Evolutionary conservation across 2,329 filamentous ascomycete species (phyloP).

Genomic region (Phaeosphaeria sp.): DNA sequence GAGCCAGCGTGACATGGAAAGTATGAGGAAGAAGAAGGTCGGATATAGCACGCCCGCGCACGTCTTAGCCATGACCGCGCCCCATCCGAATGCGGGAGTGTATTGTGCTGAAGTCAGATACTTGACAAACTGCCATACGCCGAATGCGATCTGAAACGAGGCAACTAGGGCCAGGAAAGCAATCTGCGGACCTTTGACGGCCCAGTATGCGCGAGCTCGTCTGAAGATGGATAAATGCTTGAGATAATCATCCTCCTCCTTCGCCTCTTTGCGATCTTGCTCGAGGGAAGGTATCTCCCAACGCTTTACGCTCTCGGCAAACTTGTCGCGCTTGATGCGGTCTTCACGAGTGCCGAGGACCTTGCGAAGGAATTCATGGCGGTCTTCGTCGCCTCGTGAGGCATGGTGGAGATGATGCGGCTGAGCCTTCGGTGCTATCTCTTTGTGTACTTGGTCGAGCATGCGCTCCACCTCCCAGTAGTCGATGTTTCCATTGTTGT

Average conservation of each 20-base stretch:
- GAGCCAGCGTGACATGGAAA: constrained; percentile 65
- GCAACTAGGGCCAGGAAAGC: constrained; percentile 59
- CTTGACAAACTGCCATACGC: constrained; percentile 63
- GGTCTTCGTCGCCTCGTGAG: constrained; percentile 47
- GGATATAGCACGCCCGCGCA: constrained; percentile 63
- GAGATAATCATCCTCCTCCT: constrained; percentile 57
- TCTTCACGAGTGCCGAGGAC: constrained; percentile 55
- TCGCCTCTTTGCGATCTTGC: constrained; percentile 56
- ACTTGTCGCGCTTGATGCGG: constrained; percentile 56
- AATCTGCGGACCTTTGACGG: constrained; percentile 61
- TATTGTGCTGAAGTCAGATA: constrained; percentile 56
- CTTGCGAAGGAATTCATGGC: constrained; percentile 60
- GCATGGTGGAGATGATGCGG: constrained; percentile 55
- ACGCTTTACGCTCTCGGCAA: constrained; percentile 51
- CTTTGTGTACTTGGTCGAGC: constrained; percentile 60
- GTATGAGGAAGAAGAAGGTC: constrained; percentile 64
- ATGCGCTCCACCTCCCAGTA: constrained; percentile 61
- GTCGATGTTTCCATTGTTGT: constrained; percentile 60
- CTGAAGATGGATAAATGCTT: constrained; percentile 55
- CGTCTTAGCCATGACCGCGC: constrained; percentile 62
- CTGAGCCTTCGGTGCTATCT: constrained; percentile 57
- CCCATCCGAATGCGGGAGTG: constrained; percentile 62
- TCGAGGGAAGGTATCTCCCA: constrained; percentile 60
- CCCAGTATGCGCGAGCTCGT: constrained; percentile 60
- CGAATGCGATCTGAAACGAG: constrained; percentile 58